Conservation (phyloP, 495 filamentous ascomycete genomes). For the Annulohypoxylon bovei region DNA sequence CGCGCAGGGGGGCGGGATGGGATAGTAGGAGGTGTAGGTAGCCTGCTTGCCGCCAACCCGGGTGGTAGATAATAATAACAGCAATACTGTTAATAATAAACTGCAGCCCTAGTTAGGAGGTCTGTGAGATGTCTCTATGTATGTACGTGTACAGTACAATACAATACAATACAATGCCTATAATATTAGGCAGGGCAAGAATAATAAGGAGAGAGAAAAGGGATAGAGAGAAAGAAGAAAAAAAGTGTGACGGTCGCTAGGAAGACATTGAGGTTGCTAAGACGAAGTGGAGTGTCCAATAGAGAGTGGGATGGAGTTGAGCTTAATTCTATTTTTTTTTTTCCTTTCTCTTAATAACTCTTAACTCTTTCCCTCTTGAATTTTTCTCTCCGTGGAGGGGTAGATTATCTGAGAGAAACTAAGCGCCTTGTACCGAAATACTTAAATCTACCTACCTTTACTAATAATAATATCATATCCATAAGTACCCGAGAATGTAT, state of each 20-base stretch:
- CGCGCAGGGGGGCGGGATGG: constrained; percentile 31
- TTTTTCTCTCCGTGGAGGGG: constrained; percentile 32
- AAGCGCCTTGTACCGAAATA: constrained; percentile 13
- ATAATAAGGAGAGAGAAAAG: constrained; percentile 9
- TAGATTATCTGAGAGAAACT: constrained; percentile 10
- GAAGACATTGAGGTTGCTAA: constrained; percentile 38
- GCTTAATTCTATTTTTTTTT: constrained; percentile 31
- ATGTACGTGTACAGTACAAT: constrained; percentile 30
- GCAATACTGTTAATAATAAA: constrained; percentile 38
- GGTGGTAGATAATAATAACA: constrained; percentile 36
- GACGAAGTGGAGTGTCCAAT: constrained; percentile 28
- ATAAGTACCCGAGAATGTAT: constrained; percentile 13
- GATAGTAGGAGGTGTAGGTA: constrained; percentile 28
- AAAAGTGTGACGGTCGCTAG: constrained; percentile 32
- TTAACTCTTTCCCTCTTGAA: constrained; percentile 8
- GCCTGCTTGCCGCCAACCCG: constrained; percentile 43
- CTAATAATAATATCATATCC: not conserved
- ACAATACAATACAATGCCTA: constrained; percentile 13
- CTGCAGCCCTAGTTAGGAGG: constrained; percentile 29
- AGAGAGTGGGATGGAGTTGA: constrained; percentile 41
- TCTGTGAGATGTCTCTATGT: constrained; percentile 14
- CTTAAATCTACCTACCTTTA: constrained; percentile 6
- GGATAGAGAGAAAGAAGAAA: constrained; percentile 11
- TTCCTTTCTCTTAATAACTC: too few species aligned
- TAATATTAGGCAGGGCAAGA: not conserved